A percentile compares a stretch with the other conserved stretches of the same genome.
Evolutionary conservation across 768 basidiomycete species (phyloP).

Genomic region (Pluteus cervinus): DNA sequence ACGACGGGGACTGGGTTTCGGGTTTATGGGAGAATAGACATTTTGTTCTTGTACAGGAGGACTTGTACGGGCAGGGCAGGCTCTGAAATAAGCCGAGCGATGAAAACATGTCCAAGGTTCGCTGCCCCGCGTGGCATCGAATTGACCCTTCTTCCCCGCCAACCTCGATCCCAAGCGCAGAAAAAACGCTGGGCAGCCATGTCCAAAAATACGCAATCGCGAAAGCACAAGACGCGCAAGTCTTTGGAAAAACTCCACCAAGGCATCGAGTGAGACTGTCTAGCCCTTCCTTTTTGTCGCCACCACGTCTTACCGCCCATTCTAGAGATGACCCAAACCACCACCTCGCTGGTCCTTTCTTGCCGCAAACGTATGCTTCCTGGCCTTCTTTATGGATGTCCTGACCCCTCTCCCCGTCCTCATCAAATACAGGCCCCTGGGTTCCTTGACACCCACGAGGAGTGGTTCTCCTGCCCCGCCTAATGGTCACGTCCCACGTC

Average conservation of each 20-base stretch:
- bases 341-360: constrained; percentile 57
- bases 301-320: constrained; percentile 1
- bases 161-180: background rate
- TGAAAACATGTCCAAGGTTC: constrained; percentile 50
- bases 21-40: constrained; percentile 67
- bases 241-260: background rate
- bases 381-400: constrained; percentile 1
- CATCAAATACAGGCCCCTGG: constrained; percentile 43
- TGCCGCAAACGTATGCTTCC: constrained; percentile 52
- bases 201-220: background rate
- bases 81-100: constrained; percentile 49
- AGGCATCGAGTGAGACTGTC: constrained; percentile 25
- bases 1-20: too few relatives aligned
- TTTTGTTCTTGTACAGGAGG: constrained; percentile 38
- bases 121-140: background rate
- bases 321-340: constrained; percentile 48
- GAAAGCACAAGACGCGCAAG: background rate
- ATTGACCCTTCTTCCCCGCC: too few relatives aligned
- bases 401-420: constrained; percentile 10
- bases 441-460: constrained; percentile 29
- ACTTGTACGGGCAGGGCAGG: constrained; percentile 51
- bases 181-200: background rate
- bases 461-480: constrained; percentile 24
- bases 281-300: constrained; percentile 1
- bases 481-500: constrained; percentile 9